Conservation (phyloP, 208 protist genomes). For the Leptomonas pyrrhocoris region DNA sequence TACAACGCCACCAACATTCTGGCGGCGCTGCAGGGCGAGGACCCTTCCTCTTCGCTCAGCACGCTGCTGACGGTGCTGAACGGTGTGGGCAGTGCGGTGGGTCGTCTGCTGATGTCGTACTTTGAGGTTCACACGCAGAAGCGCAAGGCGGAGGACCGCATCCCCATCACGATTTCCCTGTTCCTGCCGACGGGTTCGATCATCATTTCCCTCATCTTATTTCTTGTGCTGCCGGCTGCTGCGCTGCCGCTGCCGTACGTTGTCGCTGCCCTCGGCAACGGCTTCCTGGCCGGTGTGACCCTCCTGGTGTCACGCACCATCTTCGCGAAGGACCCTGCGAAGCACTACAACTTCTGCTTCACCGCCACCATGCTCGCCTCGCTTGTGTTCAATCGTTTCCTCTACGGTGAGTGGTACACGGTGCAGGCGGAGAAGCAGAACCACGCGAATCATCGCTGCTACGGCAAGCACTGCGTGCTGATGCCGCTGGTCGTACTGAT, state of each 20-base stretch:
- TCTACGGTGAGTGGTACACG: constrained; percentile 79
- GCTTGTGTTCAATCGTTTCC: constrained; percentile 59
- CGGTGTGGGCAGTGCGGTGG: constrained; percentile 67
- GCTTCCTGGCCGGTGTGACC: constrained; percentile 56
- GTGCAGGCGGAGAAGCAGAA: constrained; percentile 55
- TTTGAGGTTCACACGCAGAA: constrained; percentile 66
- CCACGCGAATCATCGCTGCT: constrained; percentile 32
- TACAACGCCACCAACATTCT: constrained; percentile 60
- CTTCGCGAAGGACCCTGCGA: constrained; percentile 54
- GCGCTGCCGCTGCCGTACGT: constrained; percentile 63
- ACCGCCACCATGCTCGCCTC: constrained; percentile 66
- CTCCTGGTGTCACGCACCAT: constrained; percentile 57
- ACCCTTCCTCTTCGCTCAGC: constrained; percentile 31
- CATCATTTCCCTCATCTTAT: constrained; percentile 47
- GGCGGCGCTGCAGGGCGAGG: constrained; percentile 44
- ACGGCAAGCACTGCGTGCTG: constrained; percentile 51
- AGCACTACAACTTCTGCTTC: no score
- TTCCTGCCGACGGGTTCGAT: constrained; percentile 49
- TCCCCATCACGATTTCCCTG: constrained; percentile 54
- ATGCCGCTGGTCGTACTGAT: constrained; percentile 50
- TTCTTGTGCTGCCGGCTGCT: constrained; percentile 36
- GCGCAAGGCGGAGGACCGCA: constrained; percentile 55
- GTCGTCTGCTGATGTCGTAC: constrained; percentile 58
- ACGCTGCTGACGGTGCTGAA: constrained; percentile 66
- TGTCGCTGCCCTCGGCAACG: constrained; percentile 57